Percentiles rank a stretch among this genome's conserved stretches.
Conservation (phyloP, 2,329 filamentous ascomycete genomes). For the Aureobasidium musti region DNA sequence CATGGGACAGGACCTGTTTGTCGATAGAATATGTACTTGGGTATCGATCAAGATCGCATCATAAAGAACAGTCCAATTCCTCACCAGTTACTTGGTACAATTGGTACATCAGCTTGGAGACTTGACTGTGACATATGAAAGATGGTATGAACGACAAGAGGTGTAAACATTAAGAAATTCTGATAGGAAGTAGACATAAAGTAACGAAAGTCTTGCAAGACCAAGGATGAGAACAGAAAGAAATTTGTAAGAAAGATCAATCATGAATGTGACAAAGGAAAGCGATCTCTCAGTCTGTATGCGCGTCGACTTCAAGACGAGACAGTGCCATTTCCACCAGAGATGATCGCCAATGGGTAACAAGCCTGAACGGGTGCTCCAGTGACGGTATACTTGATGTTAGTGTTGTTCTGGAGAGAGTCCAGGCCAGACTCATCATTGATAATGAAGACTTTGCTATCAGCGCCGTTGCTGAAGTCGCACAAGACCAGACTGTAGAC, state of each 20-base stretch:
- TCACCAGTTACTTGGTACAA: too few species aligned
- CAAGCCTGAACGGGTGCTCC: slow-evolving; percentile 5
- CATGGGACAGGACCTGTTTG: too few species aligned
- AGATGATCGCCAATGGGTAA: slow-evolving; percentile 5
- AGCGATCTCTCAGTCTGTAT: not conserved
- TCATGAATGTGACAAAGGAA: not conserved
- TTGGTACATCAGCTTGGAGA: too few species aligned
- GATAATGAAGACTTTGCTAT: slow-evolving; percentile 19
- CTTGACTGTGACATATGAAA: too few species aligned
- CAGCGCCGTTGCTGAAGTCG: slow-evolving; percentile 19
- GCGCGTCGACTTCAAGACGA: not conserved
- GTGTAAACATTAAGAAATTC: too few species aligned
- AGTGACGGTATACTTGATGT: slow-evolving; percentile 7
- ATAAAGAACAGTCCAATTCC: too few species aligned
- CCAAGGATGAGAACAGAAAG: too few species aligned
- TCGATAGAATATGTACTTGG: too few species aligned
- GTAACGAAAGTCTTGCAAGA: too few species aligned
- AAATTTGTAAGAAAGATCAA: not conserved
- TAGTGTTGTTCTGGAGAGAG: not conserved
- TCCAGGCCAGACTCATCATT: slow-evolving; percentile 21
- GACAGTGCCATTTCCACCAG: not conserved
- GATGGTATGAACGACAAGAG: too few species aligned
- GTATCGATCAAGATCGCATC: too few species aligned
- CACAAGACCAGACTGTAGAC: slow-evolving; percentile 21
- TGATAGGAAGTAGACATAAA: too few species aligned